phyloP scores from a whole-genome alignment of 805 yeast genomes.

The Cyberlindnera xishuangbannaensis region DNA sequence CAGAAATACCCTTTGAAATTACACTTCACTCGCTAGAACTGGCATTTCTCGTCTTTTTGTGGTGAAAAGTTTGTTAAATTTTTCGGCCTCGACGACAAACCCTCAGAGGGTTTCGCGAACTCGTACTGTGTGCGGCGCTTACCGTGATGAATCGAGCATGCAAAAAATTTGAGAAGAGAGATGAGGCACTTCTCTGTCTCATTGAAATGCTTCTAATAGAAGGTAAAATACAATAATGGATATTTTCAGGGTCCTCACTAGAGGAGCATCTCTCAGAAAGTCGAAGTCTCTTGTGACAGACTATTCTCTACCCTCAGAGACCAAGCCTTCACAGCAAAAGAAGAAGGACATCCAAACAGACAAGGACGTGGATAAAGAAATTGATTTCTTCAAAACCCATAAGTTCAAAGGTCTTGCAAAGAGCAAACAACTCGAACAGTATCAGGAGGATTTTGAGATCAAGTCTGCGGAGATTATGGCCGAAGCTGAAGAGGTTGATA shows the following conservation, averaged over 20 bases:
- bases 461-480: conserved; percentile 4
- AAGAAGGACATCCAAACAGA: conserved; percentile 36
- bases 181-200: no score
- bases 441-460: conserved; percentile 25
- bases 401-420: conserved; percentile 27
- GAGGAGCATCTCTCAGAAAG: conserved; percentile 80
- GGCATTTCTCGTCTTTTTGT: no score
- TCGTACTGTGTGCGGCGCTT: no score
- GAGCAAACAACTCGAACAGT: conserved; percentile 22
- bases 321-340: conserved; percentile 17
- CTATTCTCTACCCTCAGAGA: conserved; percentile 25
- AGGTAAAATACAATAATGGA: conserved; percentile 55
- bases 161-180: no score
- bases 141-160: no score
- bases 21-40: no score
- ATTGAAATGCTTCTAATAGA: no score
- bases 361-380: conserved; percentile 58
- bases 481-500: conserved; percentile 25
- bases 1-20: no score
- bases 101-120: no score
- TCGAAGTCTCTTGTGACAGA: conserved; percentile 29
- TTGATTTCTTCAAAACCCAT: conserved; percentile 75
- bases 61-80: no score
- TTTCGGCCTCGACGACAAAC: no score
- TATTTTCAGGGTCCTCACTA: conserved; percentile 73